Base-by-base conservation (phyloP, 345 rosid genomes). In the Eucalyptus marginata region DNA sequence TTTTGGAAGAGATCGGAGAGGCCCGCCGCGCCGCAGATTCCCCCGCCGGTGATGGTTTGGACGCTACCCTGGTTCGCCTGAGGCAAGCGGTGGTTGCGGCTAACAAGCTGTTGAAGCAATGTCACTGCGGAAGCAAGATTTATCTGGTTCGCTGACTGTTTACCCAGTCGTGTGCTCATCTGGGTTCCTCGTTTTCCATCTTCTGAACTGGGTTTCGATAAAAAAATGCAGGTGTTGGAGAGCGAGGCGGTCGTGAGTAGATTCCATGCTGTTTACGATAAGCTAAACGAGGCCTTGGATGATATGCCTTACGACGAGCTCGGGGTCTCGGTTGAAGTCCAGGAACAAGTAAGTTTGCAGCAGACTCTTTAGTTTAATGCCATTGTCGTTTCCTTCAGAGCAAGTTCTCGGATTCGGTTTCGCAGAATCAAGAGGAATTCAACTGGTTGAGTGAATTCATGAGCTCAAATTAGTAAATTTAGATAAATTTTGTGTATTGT, bases 111-210 rank as follows among this genome's bases (percentile, higher is more conserved):
- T 87, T 95, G 92, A 94, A 95, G 92, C 89, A 88, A 58, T 94
- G 96, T 86, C 91, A 91, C 91, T 87, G 59, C 49, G 96, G 97
- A 24, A 95, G 96, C 95, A 95, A 95, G 91, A 93, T 95, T 91
- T 94, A 93, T 86, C 89, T 95, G 94, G 97, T 95, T 18, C 76
- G 33, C 18, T 29, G 3, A 16, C 20, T 86, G 13, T 46, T 46
- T 15, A 24, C 36, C 3, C 49, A 29, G 36, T 47, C 62, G 15
- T 47, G 1, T 62, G 33, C 59, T n/a, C 11, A 17, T 44, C 31
- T 24, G 16, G 10, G 85, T 43, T 54, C 0, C 12, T 27, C 17
- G 44, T 40, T 90, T 51, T 52, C 11, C 16, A 24, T 87, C 47
- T 49, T 18, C 27, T 87, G 68, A 71, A 31, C 52, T 87, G 87